Conservation (phyloP, 805 yeast genomes). For the Cyberlindnera maritima region DNA sequence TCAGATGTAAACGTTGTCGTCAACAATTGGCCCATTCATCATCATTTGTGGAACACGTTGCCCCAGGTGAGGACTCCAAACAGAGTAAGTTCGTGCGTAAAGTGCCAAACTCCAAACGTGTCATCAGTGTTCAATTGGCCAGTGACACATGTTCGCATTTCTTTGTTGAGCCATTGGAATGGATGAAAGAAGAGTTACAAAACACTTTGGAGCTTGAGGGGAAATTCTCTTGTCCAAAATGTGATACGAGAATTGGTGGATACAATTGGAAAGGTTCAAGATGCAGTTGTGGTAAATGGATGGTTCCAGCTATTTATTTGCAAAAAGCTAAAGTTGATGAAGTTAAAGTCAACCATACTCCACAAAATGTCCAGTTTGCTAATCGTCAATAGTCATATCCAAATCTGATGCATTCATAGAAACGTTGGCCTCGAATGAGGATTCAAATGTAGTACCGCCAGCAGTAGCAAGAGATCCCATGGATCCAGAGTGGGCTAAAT, state of each 20-base stretch:
- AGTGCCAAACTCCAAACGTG: conserved; percentile 59
- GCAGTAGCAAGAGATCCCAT: conserved; percentile 6
- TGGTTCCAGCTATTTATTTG: conserved; percentile 85
- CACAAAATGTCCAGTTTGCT: conserved; percentile 13
- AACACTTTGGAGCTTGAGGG: conserved; percentile 70
- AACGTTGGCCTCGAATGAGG: conserved; percentile 25
- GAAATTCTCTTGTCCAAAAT: conserved; percentile 79
- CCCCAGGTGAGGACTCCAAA: conserved; percentile 62
- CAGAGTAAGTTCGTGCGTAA: conserved; percentile 66
- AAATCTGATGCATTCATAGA: conserved; percentile 35
- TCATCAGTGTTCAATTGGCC: conserved; percentile 56
- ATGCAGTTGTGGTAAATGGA: conserved; percentile 95
- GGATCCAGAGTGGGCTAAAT: conserved; percentile 12
- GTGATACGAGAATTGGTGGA: conserved; percentile 83
- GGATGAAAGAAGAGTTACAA: conserved; percentile 86
- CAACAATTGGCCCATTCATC: conserved; percentile 60
- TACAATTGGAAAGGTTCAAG: conserved; percentile 93
- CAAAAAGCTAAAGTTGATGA: conserved; percentile 81
- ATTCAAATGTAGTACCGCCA: conserved; percentile 12
- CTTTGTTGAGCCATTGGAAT: conserved; percentile 82
- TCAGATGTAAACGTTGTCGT: conserved; percentile 85
- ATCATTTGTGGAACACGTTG: conserved; percentile 61
- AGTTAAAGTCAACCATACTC: conserved; percentile 18
- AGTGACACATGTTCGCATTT: conserved; percentile 72
- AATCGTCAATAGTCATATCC: conserved; percentile 45